Conservation (phyloP, 208 protist species). For the Strigomonas galati region DNA sequence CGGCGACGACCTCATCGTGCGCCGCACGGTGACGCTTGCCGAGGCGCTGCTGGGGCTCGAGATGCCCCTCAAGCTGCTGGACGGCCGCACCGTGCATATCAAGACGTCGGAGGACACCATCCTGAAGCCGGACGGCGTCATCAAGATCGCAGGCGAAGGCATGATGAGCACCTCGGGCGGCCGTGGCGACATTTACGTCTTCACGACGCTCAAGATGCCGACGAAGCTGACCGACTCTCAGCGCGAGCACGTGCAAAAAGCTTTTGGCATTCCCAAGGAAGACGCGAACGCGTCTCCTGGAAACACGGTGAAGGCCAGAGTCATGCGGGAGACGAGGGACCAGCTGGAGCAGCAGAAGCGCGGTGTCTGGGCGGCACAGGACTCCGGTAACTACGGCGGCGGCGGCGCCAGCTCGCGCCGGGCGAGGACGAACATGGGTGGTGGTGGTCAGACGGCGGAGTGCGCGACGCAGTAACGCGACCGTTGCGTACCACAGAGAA, state of each 20-base stretch:
- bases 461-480: constrained; percentile 63
- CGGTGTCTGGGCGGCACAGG: constrained; percentile 56
- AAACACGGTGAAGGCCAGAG: constrained; percentile 69
- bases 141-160: constrained; percentile 81
- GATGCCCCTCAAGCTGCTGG: constrained; percentile 88
- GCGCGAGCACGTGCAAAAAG: constrained; percentile 52
- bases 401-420: constrained; percentile 28
- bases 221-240: constrained; percentile 64
- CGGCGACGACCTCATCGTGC: constrained; percentile 93
- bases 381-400: constrained; percentile 24
- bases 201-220: constrained; percentile 79
- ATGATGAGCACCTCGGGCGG: constrained; percentile 72
- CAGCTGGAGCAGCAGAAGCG: constrained; percentile 81
- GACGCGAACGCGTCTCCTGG: constrained; percentile 33
- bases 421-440: constrained; percentile 16
- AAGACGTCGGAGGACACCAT: constrained; percentile 47
- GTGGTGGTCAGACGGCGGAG: constrained; percentile 46
- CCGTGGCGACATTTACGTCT: constrained; percentile 83
- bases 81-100: constrained; percentile 87
- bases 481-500: too few species aligned
- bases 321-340: constrained; percentile 68
- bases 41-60: constrained; percentile 93
- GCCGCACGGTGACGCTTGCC: constrained; percentile 87
- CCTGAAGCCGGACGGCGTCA: constrained; percentile 73
- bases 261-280: constrained; percentile 53